These are phyloP conservation scores for Spongospora subterranea DNA, from an alignment of 208 protist genomes.

Conservation along the genomic window DNA sequence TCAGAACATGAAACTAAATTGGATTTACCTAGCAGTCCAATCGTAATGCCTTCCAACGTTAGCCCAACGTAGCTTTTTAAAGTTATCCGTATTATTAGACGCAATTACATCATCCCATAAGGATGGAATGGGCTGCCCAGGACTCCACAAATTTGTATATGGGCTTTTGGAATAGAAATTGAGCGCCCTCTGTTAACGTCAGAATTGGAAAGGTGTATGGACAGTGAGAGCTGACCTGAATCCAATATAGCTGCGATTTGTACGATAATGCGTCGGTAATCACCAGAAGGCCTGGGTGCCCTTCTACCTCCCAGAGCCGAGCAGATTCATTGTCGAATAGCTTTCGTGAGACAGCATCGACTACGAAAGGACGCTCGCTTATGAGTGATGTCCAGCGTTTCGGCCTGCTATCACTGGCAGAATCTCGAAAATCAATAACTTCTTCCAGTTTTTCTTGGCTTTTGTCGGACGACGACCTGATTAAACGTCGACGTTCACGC, in stretches of 20 bases:
- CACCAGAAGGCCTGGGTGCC: neutral
- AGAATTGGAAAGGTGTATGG: neutral
- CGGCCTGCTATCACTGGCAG: neutral
- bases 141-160: neutral
- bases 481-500: neutral
- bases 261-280: neutral
- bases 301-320: neutral
- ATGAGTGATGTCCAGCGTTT: neutral
- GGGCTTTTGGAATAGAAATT: neutral
- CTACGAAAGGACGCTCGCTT: neutral
- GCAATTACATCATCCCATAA: neutral
- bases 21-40: slow-evolving; percentile 22
- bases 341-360: neutral
- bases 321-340: neutral
- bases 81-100: neutral
- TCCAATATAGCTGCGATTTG: neutral
- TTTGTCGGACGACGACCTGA: neutral
- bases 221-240: neutral
- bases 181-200: neutral
- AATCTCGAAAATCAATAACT: neutral
- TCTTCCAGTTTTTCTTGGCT: neutral
- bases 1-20: neutral
- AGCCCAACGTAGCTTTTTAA: slow-evolving; percentile 20
- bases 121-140: neutral
- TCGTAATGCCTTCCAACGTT: slow-evolving; percentile 36